A percentile compares a stretch with the other conserved stretches of the same genome.
Conservation (phyloP, 208 protist species). For the Leptomonas pyrrhocoris region DNA sequence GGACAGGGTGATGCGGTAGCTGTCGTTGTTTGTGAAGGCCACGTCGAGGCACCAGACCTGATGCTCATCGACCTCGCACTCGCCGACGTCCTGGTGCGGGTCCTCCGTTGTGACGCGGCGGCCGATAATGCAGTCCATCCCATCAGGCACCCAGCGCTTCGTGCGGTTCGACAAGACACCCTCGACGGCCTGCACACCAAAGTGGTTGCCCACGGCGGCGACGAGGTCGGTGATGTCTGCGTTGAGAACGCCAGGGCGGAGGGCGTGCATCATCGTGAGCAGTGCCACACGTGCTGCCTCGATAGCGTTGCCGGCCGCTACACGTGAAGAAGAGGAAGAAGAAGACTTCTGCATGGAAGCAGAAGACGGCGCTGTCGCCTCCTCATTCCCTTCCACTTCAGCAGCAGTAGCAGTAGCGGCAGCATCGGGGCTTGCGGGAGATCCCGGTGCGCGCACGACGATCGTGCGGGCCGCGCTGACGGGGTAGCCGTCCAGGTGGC, state of each 20-base stretch:
- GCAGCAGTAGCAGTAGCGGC: constrained; percentile 4
- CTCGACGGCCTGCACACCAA: constrained; percentile 92
- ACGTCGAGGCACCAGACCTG: constrained; percentile 92
- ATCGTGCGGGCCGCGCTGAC: constrained; percentile 94
- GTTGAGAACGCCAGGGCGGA: constrained; percentile 82
- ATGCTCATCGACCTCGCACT: constrained; percentile 68
- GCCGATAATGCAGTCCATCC: constrained; percentile 95
- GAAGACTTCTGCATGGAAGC: constrained; percentile 5
- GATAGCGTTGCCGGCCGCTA: constrained; percentile 89
- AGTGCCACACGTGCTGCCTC: constrained; percentile 94
- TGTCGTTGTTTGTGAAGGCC: constrained; percentile 79
- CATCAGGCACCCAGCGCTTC: constrained; percentile 97
- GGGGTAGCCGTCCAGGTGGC: constrained; percentile 98
- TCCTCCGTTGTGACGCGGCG: constrained; percentile 68
- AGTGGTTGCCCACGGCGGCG: constrained; percentile 89
- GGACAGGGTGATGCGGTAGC: constrained; percentile 42
- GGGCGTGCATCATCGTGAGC: constrained; percentile 82
- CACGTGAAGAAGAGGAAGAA: constrained; percentile 18
- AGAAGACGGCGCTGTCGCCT: background rate
- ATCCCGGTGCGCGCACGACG: constrained; percentile 47
- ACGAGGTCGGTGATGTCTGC: constrained; percentile 94
- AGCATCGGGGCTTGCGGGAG: background rate
- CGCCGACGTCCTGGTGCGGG: constrained; percentile 93
- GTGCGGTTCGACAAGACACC: constrained; percentile 98
- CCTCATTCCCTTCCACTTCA: constrained; percentile 12